Percentiles rank a stretch among this genome's conserved stretches.
phyloP scores from a whole-genome alignment of 306 rosid species.

The Lagenaria siceraria region DNA sequence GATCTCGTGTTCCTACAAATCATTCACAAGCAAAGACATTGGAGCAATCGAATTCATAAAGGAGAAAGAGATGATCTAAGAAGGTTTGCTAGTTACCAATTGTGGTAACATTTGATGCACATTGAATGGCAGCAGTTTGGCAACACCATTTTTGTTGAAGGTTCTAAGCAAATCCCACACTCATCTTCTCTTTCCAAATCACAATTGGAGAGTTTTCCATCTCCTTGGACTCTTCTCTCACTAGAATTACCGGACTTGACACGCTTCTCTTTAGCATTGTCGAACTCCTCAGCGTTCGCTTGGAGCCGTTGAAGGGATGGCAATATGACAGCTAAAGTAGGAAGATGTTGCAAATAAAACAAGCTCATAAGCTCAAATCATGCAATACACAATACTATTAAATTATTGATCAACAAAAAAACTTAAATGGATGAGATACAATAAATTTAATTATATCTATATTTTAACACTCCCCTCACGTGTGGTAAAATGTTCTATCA shows the following conservation, averaged over 20 bases:
- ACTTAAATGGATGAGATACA: too few species aligned
- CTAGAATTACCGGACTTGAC: slow-evolving; percentile 25
- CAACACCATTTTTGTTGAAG: slow-evolving; percentile 61
- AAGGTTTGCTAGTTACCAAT: slow-evolving; percentile 32
- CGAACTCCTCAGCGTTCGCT: slow-evolving; percentile 39
- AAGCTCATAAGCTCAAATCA: slow-evolving; percentile 8
- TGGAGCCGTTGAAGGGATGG: slow-evolving; percentile 92
- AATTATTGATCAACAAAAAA: too few species aligned
- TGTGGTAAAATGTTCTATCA: too few species aligned
- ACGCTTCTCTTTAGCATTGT: slow-evolving; percentile 28
- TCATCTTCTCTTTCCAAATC: slow-evolving; percentile 78
- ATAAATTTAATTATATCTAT: too few species aligned
- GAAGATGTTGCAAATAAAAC: neutral
- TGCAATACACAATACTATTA: neutral
- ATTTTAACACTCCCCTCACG: too few species aligned
- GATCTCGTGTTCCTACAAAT: slow-evolving; percentile 58
- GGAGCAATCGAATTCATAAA: neutral
- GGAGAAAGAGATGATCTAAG: neutral
- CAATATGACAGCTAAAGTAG: slow-evolving; percentile 59
- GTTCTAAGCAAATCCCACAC: slow-evolving; percentile 81
- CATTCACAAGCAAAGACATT: neutral
- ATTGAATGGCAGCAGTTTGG: slow-evolving; percentile 83
- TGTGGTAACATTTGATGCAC: slow-evolving; percentile 71
- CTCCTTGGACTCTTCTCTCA: slow-evolving; percentile 40
- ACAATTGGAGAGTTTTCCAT: slow-evolving; percentile 24